Evolutionary conservation across 1,284 basidiomycete species (phyloP), one percentile per base, ranked within the genome.

Genomic region (Rhodotorula sp.): DNA sequence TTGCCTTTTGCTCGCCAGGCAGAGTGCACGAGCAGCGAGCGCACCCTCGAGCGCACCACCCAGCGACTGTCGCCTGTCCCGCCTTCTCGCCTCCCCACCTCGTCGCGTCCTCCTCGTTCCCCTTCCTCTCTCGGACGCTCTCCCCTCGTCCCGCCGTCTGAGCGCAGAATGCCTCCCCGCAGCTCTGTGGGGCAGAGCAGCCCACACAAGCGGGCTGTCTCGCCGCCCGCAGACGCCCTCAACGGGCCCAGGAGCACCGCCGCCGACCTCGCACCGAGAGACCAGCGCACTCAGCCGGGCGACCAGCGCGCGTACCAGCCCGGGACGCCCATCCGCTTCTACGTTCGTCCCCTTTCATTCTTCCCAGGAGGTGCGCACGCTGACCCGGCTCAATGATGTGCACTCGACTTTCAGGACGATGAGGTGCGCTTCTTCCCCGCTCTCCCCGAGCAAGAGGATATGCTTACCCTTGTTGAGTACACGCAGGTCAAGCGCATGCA

Each of bases 401-500:
- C 25, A 13, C 36, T n/a, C 37, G 27, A 1, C 27, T 17, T 59
- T 10, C 62, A 70, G 70, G 71, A 69, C 36, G 69, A 71, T 13
- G 72, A 71, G 69, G 72, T 69, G n/a, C 50, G 59, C 27, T 13
- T 3, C 48, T 22, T 48, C 46, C 21, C 5, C 46, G 10, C 25
- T 27, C 48, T 12, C 48, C 25, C 48, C 22, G 10, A 27, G 22
- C 22, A 48, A 25, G 48, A 50, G 10, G 25, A 27, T 19, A 12
- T 44, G 44, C 44, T 44, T 12, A 44, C 44, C 21, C 3, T 4
- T 19, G 5, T 10, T 10, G 44, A 3, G 21, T 44, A 19, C 19
- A 17, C 44, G 12, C 66, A 76, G 75, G 70, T 76, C 36, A 54
- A 70, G n/a, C 63, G 64, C 12, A 74, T 76, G 75, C 70, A 74